Percentiles rank a stretch among this genome's conserved stretches.
These are phyloP conservation scores for Blastobotrys mokoenaii DNA, from an alignment of 805 yeast species.

Conservation along the genomic window DNA sequence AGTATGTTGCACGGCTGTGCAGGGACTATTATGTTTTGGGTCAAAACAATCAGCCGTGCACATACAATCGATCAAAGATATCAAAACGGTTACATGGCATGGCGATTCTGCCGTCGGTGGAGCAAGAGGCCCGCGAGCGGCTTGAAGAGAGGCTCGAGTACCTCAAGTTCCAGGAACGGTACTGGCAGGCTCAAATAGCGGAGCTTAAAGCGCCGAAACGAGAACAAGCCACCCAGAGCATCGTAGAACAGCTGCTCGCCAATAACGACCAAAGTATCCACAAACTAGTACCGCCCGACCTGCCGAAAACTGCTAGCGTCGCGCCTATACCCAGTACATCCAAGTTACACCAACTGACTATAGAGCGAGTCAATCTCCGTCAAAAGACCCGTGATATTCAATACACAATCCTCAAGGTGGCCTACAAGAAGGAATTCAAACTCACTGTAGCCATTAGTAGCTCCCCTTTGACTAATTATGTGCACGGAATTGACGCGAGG, in stretches of 20 bases:
- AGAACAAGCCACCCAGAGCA: not conserved
- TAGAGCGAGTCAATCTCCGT: not conserved
- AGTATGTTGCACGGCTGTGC: no score
- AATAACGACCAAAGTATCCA: not conserved
- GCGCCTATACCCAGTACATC: no score
- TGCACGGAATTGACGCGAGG: not conserved
- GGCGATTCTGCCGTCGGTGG: not conserved
- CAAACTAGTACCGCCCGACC: not conserved
- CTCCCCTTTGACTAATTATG: not conserved
- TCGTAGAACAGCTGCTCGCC: not conserved
- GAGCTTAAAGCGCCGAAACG: not conserved
- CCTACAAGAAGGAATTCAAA: not conserved
- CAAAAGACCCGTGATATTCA: not conserved
- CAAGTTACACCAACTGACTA: no score
- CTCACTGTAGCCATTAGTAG: not conserved
- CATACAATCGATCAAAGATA: no score
- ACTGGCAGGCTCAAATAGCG: constrained; percentile 1
- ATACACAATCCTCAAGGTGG: not conserved
- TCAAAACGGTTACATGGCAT: no score
- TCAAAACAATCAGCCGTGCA: no score
- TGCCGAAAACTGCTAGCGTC: no score
- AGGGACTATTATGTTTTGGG: no score
- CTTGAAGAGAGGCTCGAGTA: not conserved
- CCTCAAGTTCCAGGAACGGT: not conserved
- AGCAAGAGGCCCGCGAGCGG: not conserved